Base-by-base conservation (phyloP, 495 filamentous ascomycete genomes). In the Annulohypoxylon stygium region DNA sequence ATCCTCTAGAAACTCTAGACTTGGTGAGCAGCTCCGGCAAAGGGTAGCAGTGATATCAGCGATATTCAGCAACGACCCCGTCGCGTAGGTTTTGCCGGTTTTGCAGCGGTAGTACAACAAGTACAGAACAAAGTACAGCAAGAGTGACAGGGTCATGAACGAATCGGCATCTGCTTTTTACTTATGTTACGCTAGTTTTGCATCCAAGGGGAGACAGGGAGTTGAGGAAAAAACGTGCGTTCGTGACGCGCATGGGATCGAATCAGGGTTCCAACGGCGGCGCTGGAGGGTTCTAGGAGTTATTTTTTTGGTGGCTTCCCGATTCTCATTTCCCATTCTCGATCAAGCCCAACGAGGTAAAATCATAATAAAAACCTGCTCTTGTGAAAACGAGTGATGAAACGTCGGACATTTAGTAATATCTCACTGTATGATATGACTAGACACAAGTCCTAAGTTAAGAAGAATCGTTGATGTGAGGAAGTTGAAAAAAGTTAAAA, bases 161-260 rank as follows among this genome's bases (percentile, higher is more conserved):
- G 67, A 75, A 75, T 75, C 67, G 64, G 72, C 63, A 53, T n/a
- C 53, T 66, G 61, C 10, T 39, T 66, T 53, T 47, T 53, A 39
- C 23, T 61, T 61, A 71, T 65, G 63, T 65, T 59, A 71, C 67
- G 67, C 67, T 70, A 61, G 60, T 63, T 59, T 54, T 70, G 58
- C 66, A 74, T 62, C 66, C 62, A 59, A 74, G 58, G 45, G 60
- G 25, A 67, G 63, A 67, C 72, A 75, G 63, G 67, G 67, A 63
- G 50, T 20, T 33, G 57, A 70, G 62, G 37, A 36, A 55, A 64
- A 68, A 54, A 63, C 63, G 58, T 70, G 67, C 67, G 60, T 70
- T 70, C 63, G 67, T 75, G 67, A 71, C 64, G 72, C 67, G 72
- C 63, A 69, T 71, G 59, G 64, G 64, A 75, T 68, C 50, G 72